phyloP scores from a whole-genome alignment of 1,284 basidiomycete species.

The Melanopsichium pennsylvanicum region DNA sequence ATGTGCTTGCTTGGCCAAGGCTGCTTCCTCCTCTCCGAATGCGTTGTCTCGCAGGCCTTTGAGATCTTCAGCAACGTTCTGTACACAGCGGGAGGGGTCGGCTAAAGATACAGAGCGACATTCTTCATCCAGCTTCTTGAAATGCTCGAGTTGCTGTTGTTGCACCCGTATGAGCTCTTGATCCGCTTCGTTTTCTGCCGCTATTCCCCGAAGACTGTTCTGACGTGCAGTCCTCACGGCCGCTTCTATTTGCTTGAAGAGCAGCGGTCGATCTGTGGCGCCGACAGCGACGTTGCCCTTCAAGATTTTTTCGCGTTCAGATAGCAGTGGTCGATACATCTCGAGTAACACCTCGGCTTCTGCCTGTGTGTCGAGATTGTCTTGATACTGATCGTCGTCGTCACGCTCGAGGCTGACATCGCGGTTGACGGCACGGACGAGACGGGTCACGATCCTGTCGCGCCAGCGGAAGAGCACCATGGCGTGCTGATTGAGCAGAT shows the following conservation, averaged over 20 bases:
- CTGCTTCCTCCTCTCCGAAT: conserved; percentile 28
- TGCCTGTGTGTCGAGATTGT: conserved; percentile 61
- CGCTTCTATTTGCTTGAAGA: conserved; percentile 52
- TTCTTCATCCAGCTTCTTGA: conserved; percentile 52
- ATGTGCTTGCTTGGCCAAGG: conserved; percentile 21
- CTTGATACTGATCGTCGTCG: conserved; percentile 61
- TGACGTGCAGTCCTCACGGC: conserved; percentile 23
- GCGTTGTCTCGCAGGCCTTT: conserved; percentile 28
- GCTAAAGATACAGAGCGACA: conserved; percentile 26
- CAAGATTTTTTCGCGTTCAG: conserved; percentile 57
- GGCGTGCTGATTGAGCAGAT: conserved; percentile 50
- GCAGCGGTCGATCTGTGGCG: conserved; percentile 45
- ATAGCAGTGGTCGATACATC: conserved; percentile 59
- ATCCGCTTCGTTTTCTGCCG: conserved; percentile 28
- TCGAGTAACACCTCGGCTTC: conserved; percentile 61
- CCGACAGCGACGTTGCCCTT: conserved; percentile 52
- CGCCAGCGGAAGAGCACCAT: conserved; percentile 52
- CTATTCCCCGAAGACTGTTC: conserved; percentile 20
- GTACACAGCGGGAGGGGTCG: conserved; percentile 14
- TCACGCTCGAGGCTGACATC: conserved; percentile 57
- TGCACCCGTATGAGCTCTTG: conserved; percentile 44
- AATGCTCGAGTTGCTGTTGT: conserved; percentile 52
- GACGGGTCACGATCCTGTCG: conserved; percentile 35
- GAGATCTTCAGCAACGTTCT: conserved; percentile 22
- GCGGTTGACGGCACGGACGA: conserved; percentile 55